phyloP scores from a whole-genome alignment of 441 rosid genomes.

The Pelargonium fulgidum region DNA sequence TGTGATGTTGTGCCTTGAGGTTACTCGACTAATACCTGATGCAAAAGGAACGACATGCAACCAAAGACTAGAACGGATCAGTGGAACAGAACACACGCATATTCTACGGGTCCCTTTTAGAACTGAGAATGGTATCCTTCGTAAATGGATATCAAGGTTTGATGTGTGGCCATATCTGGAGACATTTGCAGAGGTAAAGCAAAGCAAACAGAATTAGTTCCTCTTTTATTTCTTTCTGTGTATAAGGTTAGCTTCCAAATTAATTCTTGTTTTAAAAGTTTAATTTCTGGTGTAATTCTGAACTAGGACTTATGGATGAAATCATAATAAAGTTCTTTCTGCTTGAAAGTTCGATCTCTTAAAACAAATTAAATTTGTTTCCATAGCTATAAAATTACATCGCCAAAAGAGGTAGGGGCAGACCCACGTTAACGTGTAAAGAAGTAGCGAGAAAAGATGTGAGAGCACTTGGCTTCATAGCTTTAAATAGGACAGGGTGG shows the following conservation, averaged over 20 bases:
- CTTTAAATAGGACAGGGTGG: too few species aligned
- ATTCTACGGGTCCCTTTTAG: slow-evolving; percentile 91
- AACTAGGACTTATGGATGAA: background rate
- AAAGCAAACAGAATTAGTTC: background rate
- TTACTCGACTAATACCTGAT: slow-evolving; percentile 86
- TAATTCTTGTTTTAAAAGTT: too few species aligned
- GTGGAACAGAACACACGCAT: slow-evolving; percentile 78
- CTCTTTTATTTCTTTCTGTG: background rate
- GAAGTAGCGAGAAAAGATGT: too few species aligned
- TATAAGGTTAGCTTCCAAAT: background rate
- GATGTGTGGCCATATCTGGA: slow-evolving; percentile 97
- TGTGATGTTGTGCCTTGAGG: slow-evolving; percentile 49
- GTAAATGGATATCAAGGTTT: slow-evolving; percentile 94
- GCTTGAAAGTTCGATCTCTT: background rate
- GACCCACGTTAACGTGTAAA: too few species aligned
- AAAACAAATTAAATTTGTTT: background rate
- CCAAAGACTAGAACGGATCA: slow-evolving; percentile 85
- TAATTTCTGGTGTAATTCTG: too few species aligned
- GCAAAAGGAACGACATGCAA: slow-evolving; percentile 90
- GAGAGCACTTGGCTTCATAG: too few species aligned
- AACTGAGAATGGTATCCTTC: slow-evolving; percentile 78
- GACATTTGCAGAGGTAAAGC: slow-evolving; percentile 67
- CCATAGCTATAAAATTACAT: too few species aligned
- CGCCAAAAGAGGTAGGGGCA: too few species aligned
- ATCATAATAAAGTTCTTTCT: background rate